Percentiles rank a stretch among this genome's conserved stretches.
Conservation (phyloP, 176 grass and related monocot species). For the Pontederia paniculata region DNA sequence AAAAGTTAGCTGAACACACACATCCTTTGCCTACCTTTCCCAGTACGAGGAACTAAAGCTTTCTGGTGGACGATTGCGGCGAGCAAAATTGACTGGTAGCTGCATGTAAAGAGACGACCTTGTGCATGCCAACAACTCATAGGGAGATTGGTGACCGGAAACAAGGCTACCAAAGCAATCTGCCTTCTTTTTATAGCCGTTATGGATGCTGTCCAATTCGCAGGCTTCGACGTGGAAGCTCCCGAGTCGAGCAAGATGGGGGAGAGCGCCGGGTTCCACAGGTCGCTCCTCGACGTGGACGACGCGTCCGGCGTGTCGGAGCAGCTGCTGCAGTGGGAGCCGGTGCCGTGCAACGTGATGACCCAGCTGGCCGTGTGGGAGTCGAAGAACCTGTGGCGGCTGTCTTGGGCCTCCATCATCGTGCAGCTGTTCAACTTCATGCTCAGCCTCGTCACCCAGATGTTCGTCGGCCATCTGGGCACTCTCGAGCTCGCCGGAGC, state of each 20-base stretch:
- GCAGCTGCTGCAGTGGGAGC: conserved; percentile 46
- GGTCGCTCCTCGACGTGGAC: conserved; percentile 13
- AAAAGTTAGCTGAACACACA: too few relatives aligned
- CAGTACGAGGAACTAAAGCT: too few relatives aligned
- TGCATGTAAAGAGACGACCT: too few relatives aligned
- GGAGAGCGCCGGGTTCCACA: not conserved
- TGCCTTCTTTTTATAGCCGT: too few relatives aligned
- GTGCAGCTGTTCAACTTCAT: conserved; percentile 61
- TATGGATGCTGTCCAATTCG: too few relatives aligned
- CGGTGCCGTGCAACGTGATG: conserved; percentile 14
- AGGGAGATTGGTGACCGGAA: too few relatives aligned
- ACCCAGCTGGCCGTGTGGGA: conserved; percentile 47
- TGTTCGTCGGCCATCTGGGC: conserved; percentile 79
- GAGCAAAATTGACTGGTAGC: too few relatives aligned
- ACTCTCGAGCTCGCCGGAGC: conserved; percentile 57
- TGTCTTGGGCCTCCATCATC: conserved; percentile 73
- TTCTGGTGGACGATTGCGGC: too few relatives aligned
- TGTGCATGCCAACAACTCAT: too few relatives aligned
- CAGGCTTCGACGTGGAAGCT: too few relatives aligned
- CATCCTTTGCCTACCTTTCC: too few relatives aligned
- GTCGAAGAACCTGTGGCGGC: conserved; percentile 59
- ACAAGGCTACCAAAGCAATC: too few relatives aligned
- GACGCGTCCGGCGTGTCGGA: conserved; percentile 28
- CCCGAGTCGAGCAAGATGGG: not conserved
- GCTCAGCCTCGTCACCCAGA: conserved; percentile 64